phyloP scores from a whole-genome alignment of 2,329 filamentous ascomycete species.

The Pestalotiopsis sp. region DNA sequence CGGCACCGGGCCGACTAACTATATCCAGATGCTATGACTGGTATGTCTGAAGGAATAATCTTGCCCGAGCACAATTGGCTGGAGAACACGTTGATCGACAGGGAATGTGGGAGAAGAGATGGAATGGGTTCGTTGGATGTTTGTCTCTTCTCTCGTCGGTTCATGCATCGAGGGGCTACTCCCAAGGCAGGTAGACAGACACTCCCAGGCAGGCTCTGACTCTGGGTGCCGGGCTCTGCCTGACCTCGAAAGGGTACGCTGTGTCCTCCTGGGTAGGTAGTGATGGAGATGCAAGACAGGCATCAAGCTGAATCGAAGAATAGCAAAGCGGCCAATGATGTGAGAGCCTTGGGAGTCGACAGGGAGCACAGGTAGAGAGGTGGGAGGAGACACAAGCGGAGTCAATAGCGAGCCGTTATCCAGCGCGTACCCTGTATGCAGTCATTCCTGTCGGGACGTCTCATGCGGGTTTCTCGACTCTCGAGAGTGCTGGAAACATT shows the following conservation, averaged over 20 bases:
- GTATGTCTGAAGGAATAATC: not conserved
- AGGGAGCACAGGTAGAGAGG: not conserved
- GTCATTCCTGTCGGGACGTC: not conserved
- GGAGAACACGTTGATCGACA: not conserved
- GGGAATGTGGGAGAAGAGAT: not conserved
- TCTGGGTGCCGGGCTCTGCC: not conserved
- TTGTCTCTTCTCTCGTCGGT: constrained; percentile 3
- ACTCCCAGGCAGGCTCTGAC: not conserved
- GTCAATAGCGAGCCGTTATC: not conserved
- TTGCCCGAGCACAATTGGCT: constrained; percentile 7
- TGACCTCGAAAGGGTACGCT: not conserved
- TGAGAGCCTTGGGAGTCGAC: not conserved
- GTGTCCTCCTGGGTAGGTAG: not conserved
- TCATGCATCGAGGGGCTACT: constrained; percentile 8
- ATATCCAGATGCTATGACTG: not conserved
- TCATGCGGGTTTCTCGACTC: not conserved
- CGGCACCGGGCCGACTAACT: constrained; percentile 8
- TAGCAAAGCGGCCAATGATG: not conserved
- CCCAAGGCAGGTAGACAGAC: not conserved
- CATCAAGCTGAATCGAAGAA: not conserved
- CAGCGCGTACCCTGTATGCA: not conserved
- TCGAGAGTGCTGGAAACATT: not conserved
- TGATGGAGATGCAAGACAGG: not conserved
- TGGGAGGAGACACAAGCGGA: not conserved
- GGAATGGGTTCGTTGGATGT: not conserved